phyloP scores from a whole-genome alignment of 2,329 filamentous ascomycete genomes.

The Dothidotthia symphoricarpi region DNA sequence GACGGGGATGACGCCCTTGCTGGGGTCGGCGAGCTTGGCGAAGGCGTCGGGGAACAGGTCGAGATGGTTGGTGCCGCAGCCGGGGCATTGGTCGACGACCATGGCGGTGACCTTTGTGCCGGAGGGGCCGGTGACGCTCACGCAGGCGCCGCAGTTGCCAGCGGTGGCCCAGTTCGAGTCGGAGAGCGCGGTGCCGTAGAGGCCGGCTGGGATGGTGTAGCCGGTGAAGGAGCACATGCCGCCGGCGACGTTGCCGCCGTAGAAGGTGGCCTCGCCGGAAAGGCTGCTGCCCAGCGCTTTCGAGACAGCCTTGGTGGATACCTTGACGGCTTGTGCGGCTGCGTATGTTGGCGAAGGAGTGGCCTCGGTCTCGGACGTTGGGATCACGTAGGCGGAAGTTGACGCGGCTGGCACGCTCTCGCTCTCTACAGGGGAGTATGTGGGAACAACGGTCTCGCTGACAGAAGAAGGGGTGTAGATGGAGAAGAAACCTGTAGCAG shows the following conservation, averaged over 20 bases:
- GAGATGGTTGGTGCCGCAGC: constrained; percentile 54
- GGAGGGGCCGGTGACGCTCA: constrained; percentile 57
- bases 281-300: background rate
- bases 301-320: background rate
- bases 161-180: constrained; percentile 57
- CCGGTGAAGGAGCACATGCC: constrained; percentile 64
- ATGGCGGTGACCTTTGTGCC: constrained; percentile 63
- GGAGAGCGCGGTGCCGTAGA: constrained; percentile 63
- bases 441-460: constrained; percentile 6
- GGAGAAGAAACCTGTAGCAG: constrained; percentile 4
- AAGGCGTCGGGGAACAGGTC: constrained; percentile 58
- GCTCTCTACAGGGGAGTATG: constrained; percentile 1
- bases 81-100: constrained; percentile 61
- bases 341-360: constrained; percentile 1
- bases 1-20: constrained; percentile 51
- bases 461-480: constrained; percentile 6
- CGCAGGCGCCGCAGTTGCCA: constrained; percentile 60
- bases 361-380: constrained; percentile 8
- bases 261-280: constrained; percentile 38
- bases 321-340: background rate
- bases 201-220: constrained; percentile 59
- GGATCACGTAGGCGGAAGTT: constrained; percentile 7
- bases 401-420: constrained; percentile 6
- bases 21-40: constrained; percentile 45
- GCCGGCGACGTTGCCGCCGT: constrained; percentile 49